These are phyloP conservation scores for Cyberlindnera nakhonratchasimensis DNA, from an alignment of 805 yeast species.

Conservation along the genomic window DNA sequence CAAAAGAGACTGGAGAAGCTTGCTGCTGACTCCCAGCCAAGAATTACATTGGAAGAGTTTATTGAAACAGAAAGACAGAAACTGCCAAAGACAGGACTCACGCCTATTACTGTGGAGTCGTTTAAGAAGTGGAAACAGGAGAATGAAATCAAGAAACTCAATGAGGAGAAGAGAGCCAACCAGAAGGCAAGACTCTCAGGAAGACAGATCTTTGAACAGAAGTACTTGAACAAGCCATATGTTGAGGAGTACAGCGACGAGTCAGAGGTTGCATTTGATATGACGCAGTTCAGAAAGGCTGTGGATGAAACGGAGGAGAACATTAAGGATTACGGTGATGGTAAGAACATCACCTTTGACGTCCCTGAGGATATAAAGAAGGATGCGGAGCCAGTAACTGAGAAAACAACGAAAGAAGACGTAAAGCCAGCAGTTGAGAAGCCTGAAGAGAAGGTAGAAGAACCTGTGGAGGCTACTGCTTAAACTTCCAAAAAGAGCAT, in stretches of 20 bases:
- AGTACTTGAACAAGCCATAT: constrained; percentile 52
- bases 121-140: constrained; percentile 81
- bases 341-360: constrained; percentile 39
- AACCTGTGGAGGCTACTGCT: constrained; percentile 6
- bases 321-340: constrained; percentile 38
- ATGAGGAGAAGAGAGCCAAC: constrained; percentile 39
- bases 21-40: constrained; percentile 80
- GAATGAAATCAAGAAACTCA: constrained; percentile 56
- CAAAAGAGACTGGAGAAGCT: constrained; percentile 85
- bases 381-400: constrained; percentile 27
- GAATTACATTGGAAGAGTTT: constrained; percentile 92
- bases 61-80: constrained; percentile 88
- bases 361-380: constrained; percentile 17
- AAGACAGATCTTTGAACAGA: constrained; percentile 61
- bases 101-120: constrained; percentile 82
- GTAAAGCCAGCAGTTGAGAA: constrained; percentile 7
- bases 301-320: constrained; percentile 34
- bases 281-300: constrained; percentile 39
- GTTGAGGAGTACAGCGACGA: constrained; percentile 45
- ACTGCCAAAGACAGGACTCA: constrained; percentile 65
- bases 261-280: constrained; percentile 37
- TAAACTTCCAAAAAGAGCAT: neutral
- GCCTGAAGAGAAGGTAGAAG: constrained; percentile 25
- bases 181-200: constrained; percentile 50
- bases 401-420: constrained; percentile 24